These are phyloP conservation scores for Ogataea methylovora DNA, from an alignment of 805 yeast genomes.

Conservation along the genomic window DNA sequence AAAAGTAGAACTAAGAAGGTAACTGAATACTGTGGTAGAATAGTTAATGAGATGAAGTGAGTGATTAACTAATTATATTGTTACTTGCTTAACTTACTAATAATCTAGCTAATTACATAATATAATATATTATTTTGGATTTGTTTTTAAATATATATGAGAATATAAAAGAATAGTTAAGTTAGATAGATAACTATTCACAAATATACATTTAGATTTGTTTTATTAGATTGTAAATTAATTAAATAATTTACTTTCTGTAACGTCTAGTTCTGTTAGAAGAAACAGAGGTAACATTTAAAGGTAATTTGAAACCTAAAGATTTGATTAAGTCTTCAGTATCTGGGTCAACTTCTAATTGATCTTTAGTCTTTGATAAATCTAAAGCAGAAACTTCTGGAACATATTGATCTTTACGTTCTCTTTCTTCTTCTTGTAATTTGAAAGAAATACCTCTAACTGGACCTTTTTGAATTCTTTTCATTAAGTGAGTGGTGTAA, in stretches of 20 bases:
- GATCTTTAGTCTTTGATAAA: constrained; percentile 92
- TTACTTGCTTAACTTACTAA: too few relatives aligned
- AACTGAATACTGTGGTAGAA: constrained; percentile 36
- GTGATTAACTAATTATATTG: not conserved
- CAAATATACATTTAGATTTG: not conserved
- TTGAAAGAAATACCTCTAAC: constrained; percentile 99
- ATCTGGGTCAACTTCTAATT: constrained; percentile 94
- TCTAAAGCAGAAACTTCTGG: constrained; percentile 99
- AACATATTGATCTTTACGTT: constrained; percentile 99
- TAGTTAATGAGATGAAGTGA: constrained; percentile 14
- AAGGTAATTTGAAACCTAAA: constrained; percentile 85
- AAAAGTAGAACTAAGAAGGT: constrained; percentile 32
- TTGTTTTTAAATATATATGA: too few relatives aligned
- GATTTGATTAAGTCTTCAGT: constrained; percentile 92
- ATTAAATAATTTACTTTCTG: constrained; percentile 57
- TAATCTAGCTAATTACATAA: too few relatives aligned
- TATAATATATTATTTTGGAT: too few relatives aligned
- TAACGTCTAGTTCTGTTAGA: constrained; percentile 84
- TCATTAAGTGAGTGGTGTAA: constrained; percentile 99
- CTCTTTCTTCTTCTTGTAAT: constrained; percentile 99
- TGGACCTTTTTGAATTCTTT: constrained; percentile 99
- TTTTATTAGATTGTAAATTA: constrained; percentile 1
- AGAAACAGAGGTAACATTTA: constrained; percentile 79
- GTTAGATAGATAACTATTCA: too few relatives aligned
- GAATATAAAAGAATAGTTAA: too few relatives aligned